Base-by-base conservation (phyloP, 2,329 filamentous ascomycete species). In the Penicillium griseofulvum region DNA sequence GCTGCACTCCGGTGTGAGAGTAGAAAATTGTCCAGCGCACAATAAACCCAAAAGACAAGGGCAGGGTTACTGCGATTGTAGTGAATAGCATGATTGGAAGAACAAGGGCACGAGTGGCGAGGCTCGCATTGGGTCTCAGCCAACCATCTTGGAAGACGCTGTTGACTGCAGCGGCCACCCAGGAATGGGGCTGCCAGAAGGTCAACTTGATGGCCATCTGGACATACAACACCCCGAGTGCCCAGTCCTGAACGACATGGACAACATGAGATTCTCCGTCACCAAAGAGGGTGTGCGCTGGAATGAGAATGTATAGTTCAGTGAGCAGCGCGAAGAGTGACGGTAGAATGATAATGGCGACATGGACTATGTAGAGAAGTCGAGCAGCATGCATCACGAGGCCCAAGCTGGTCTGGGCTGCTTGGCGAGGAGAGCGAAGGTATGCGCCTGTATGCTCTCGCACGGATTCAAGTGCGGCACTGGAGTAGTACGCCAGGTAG, bases 241-340 rank as follows among this genome's bases (percentile, higher is more conserved):
- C 96, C 91, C 93, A 99, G 55, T 92, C 87, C 70, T 97, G 93
- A 39, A 97, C 87, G 58, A 97, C 81, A 59, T 95, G 88, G 39
- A 97, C 84, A 8, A 75, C 66, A 51, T 75, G 74, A 1, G 66
- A 67, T 33, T 73, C 54, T 14, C 64, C 61, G 16, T 65, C 64
- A 8, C 67, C 67, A 71, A 89, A 81, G 68, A 92, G 90, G 0
- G 91, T 92, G 69, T 96, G 89, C 4, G 96, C 76, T 0, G 94
- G 94, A 48, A 97, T 83, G 59, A 95, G 83, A 55, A 96, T 75
- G 73, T 97, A 99, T 38, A 97, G 82, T 72, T 99, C 93, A 58
- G 95, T 83, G 12, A 96, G 72, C 1, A 90, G 78, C 0, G 91
- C 88, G 56, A 93, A 85, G 11, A 96, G 77, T 1, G 92, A 83